phyloP scores from a whole-genome alignment of 345 rosid species.

The Salix viminalis region DNA sequence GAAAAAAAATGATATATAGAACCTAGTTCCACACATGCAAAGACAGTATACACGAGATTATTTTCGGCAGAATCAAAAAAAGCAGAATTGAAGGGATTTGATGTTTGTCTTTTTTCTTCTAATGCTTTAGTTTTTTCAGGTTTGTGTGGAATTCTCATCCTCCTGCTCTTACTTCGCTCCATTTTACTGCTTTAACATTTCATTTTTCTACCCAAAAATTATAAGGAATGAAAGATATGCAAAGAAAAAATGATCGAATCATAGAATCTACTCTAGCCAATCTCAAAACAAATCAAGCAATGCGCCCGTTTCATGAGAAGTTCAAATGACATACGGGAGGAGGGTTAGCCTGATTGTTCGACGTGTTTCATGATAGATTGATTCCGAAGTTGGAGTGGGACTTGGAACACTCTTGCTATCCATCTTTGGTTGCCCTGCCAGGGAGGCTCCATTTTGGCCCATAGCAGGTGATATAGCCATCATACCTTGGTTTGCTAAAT shows the following conservation, averaged over 20 bases:
- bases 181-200: too few species aligned
- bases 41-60: neutral
- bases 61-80: too few species aligned
- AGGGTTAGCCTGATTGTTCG: slow-evolving; percentile 9
- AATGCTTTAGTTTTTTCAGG: too few species aligned
- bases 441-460: slow-evolving; percentile 62
- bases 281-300: neutral
- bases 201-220: too few species aligned
- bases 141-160: too few species aligned
- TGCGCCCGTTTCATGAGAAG: neutral
- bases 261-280: neutral
- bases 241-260: neutral
- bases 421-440: slow-evolving; percentile 61
- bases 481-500: slow-evolving; percentile 55
- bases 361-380: slow-evolving; percentile 13
- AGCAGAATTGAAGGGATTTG: too few species aligned
- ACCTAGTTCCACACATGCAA: neutral
- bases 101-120: too few species aligned
- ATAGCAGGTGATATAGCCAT: slow-evolving; percentile 58
- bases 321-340: slow-evolving; percentile 9
- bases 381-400: slow-evolving; percentile 34
- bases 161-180: too few species aligned
- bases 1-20: neutral
- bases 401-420: slow-evolving; percentile 83
- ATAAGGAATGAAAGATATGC: neutral